A percentile compares a stretch with the other conserved stretches of the same genome.
Evolutionary conservation across 2,329 filamentous ascomycete species (phyloP).

Genomic region (Periconia digitata): DNA sequence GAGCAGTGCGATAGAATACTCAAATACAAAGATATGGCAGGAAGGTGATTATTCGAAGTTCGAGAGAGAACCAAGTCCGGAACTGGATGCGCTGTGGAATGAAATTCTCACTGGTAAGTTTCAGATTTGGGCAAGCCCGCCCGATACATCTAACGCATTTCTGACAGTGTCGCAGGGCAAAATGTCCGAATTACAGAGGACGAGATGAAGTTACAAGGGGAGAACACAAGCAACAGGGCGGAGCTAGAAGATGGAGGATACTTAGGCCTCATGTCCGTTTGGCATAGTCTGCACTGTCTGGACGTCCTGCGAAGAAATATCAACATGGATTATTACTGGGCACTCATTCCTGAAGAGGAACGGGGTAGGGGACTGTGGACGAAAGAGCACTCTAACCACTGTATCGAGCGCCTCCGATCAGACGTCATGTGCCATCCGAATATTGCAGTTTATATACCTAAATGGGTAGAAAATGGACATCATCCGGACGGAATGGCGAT

Average conservation of each 20-base stretch:
- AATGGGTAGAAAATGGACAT: slow-evolving; percentile 1
- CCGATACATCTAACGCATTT: background rate
- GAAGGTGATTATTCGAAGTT: slow-evolving; percentile 4
- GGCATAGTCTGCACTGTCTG: slow-evolving; percentile 6
- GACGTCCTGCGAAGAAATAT: slow-evolving; percentile 3
- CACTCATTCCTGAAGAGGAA: background rate
- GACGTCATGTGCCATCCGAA: slow-evolving; percentile 6
- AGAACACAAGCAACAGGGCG: slow-evolving; percentile 1
- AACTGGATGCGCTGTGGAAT: slow-evolving; percentile 2
- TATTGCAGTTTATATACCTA: slow-evolving; percentile 2
- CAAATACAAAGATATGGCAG: slow-evolving; percentile 2
- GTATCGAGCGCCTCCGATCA: slow-evolving; percentile 5
- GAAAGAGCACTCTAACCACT: slow-evolving; percentile 4
- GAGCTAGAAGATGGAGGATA: slow-evolving; percentile 3
- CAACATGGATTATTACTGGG: slow-evolving; percentile 2
- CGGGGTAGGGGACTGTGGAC: slow-evolving; percentile 1
- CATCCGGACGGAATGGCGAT: slow-evolving; percentile 3
- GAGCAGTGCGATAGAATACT: background rate
- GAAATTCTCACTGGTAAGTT: slow-evolving; percentile 3
- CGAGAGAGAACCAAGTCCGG: slow-evolving; percentile 1
- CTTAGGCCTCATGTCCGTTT: slow-evolving; percentile 4
- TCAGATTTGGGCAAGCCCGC: background rate
- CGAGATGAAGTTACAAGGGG: slow-evolving; percentile 3
- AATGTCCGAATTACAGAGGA: slow-evolving; percentile 3
- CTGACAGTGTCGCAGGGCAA: background rate